These are phyloP conservation scores for Rhizoctonia solani DNA, from an alignment of 1,284 basidiomycete genomes.

Conservation along the genomic window DNA sequence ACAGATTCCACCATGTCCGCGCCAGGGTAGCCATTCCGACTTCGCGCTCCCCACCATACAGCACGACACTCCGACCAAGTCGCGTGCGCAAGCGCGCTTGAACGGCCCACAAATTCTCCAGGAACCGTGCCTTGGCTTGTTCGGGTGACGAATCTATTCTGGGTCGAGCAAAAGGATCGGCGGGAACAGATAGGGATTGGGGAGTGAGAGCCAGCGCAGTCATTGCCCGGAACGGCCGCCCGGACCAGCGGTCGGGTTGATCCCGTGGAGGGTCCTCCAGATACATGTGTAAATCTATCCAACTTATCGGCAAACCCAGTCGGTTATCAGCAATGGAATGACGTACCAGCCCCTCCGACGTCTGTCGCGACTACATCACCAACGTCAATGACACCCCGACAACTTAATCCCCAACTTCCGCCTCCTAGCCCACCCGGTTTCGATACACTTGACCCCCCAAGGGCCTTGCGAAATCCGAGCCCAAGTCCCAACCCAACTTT, in stretches of 20 bases:
- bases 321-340: background rate
- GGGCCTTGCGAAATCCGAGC: conserved; percentile 62
- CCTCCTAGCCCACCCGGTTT: conserved; percentile 24
- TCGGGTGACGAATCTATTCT: conserved; percentile 45
- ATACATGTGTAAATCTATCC: conserved; percentile 79
- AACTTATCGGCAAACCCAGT: background rate
- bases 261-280: conserved; percentile 80
- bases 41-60: conserved; percentile 70
- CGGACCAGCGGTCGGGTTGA: conserved; percentile 80
- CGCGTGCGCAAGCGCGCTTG: conserved; percentile 78
- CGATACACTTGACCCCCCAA: conserved; percentile 5
- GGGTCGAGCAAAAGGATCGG: conserved; percentile 60
- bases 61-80: conserved; percentile 66
- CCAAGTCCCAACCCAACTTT: conserved; percentile 59
- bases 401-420: conserved; percentile 63
- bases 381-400: conserved; percentile 84
- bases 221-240: conserved; percentile 76
- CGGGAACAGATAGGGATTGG: conserved; percentile 57
- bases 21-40: conserved; percentile 68
- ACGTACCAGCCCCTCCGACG: conserved; percentile 77
- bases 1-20: conserved; percentile 84
- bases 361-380: conserved; percentile 84
- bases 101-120: conserved; percentile 83
- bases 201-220: conserved; percentile 65
- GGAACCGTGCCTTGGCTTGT: conserved; percentile 75